A percentile compares a stretch with the other conserved stretches of the same genome.
These are phyloP conservation scores for Marasmius oreades DNA, from an alignment of 1,284 basidiomycete genomes.

Conservation along the genomic window DNA sequence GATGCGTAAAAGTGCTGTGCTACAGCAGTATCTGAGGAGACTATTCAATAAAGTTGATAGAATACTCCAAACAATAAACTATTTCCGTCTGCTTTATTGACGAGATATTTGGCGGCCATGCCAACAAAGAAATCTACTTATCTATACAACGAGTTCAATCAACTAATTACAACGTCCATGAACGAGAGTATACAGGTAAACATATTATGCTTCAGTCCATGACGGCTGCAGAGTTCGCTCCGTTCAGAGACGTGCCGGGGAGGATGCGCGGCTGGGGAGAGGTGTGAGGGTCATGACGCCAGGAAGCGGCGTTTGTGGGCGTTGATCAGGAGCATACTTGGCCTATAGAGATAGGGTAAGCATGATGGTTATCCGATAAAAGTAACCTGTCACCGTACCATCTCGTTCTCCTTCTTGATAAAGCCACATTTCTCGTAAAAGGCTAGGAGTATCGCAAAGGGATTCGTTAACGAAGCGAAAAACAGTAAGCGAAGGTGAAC, in stretches of 20 bases:
- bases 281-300: constrained; percentile 16
- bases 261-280: not conserved
- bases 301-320: not conserved
- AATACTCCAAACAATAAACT: too few relatives aligned
- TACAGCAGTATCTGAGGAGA: too few relatives aligned
- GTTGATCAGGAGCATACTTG: constrained; percentile 46
- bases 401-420: constrained; percentile 85
- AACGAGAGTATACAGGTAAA: too few relatives aligned
- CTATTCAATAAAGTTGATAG: too few relatives aligned
- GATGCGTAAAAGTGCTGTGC: too few relatives aligned
- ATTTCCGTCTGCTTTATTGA: too few relatives aligned
- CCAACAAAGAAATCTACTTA: not conserved
- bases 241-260: not conserved
- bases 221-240: constrained; percentile 4
- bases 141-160: not conserved
- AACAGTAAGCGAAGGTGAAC: constrained; percentile 32
- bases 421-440: constrained; percentile 98
- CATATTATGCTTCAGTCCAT: not conserved
- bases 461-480: constrained; percentile 16
- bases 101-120: too few relatives aligned
- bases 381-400: constrained; percentile 50
- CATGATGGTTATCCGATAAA: not conserved
- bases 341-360: constrained; percentile 31
- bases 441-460: constrained; percentile 43
- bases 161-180: not conserved